Conservation (phyloP, 1,139 yeast genomes). For the Suhomyces bribrorum region DNA sequence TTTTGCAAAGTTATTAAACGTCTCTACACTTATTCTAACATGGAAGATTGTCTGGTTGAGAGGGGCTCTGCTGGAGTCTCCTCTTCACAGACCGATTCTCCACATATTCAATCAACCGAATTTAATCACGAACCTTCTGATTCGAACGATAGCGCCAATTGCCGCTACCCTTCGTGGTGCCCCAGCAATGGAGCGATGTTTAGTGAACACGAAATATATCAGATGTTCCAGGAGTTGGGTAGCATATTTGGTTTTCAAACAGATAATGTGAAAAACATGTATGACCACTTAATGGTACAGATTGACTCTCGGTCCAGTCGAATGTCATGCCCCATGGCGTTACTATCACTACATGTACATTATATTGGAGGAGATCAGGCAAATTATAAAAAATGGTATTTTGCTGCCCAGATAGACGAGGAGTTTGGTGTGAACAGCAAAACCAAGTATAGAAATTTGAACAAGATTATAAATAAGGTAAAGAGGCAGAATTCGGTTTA, state of each 20-base stretch:
- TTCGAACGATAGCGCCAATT: not conserved
- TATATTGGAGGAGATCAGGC: conserved; percentile 91
- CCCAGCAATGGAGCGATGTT: conserved; percentile 33
- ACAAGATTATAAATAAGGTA: conserved; percentile 1
- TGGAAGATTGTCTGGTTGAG: too few species aligned
- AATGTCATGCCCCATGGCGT: conserved; percentile 54
- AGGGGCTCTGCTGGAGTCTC: too few species aligned
- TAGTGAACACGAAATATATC: conserved; percentile 20
- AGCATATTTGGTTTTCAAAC: conserved; percentile 68
- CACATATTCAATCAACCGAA: too few species aligned
- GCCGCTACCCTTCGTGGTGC: conserved; percentile 36
- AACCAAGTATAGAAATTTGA: conserved; percentile 3
- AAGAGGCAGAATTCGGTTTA: conserved; percentile 10
- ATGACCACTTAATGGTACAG: conserved; percentile 59
- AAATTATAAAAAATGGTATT: conserved; percentile 93
- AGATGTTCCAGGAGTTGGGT: conserved; percentile 34
- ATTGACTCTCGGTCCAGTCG: conserved; percentile 74
- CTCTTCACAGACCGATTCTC: too few species aligned
- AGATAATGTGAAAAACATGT: conserved; percentile 65
- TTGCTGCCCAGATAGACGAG: conserved; percentile 57
- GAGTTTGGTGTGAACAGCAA: not conserved
- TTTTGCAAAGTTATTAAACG: conserved; percentile 5
- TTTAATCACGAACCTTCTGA: too few species aligned
- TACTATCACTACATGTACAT: conserved; percentile 65
- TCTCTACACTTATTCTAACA: too few species aligned